phyloP scores from a whole-genome alignment of 2,329 filamentous ascomycete genomes.

The Monilinia polystroma region DNA sequence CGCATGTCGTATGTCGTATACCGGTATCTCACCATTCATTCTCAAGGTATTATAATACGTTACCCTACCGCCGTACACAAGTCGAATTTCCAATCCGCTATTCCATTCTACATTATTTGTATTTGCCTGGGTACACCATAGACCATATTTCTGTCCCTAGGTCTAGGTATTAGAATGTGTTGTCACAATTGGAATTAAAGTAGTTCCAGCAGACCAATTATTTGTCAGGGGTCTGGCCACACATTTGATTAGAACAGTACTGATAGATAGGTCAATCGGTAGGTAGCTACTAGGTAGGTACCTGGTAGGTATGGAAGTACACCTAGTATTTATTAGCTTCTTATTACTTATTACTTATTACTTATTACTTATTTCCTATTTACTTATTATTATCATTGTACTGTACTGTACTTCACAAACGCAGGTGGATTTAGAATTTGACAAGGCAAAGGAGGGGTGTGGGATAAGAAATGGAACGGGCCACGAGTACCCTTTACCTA shows the following conservation, averaged over 20 bases:
- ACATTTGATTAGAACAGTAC: too few relatives aligned
- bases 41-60: neutral
- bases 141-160: neutral
- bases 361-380: too few relatives aligned
- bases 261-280: too few relatives aligned
- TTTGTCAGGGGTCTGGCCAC: too few relatives aligned
- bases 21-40: neutral
- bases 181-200: constrained; percentile 2
- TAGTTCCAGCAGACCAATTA: neutral
- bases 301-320: too few relatives aligned
- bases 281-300: too few relatives aligned
- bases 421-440: neutral
- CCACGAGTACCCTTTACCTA: neutral
- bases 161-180: neutral
- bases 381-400: too few relatives aligned
- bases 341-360: too few relatives aligned
- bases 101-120: neutral
- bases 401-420: too few relatives aligned
- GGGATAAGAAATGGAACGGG: neutral
- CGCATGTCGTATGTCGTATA: neutral
- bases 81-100: neutral
- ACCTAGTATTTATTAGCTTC: too few relatives aligned
- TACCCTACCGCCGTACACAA: too few relatives aligned
- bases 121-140: neutral
- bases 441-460: neutral